Evolutionary conservation across 768 basidiomycete genomes (phyloP).

Genomic region (Ramaria rubella): DNA sequence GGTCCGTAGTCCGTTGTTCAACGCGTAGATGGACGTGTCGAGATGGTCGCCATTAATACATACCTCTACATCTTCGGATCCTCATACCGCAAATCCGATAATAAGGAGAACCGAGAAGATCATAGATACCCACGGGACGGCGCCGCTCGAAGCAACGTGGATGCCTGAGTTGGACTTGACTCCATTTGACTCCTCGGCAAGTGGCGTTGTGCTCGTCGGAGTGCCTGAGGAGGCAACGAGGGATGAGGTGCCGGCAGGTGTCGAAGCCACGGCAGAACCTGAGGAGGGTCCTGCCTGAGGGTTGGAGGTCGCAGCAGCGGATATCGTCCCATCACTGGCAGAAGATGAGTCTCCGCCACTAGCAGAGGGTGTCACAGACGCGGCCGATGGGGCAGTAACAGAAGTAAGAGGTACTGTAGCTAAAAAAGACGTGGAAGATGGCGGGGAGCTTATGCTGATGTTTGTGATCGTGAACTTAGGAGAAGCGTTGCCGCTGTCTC

Average conservation of each 20-base stretch:
- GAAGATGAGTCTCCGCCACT: not conserved
- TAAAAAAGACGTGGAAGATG: conserved; percentile 1
- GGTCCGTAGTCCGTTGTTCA: not conserved
- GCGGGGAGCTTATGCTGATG: conserved; percentile 3
- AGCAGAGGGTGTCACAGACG: not conserved
- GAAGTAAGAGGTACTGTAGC: not conserved
- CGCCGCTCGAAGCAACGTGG: not conserved
- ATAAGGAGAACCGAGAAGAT: not conserved
- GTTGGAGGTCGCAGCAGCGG: not conserved
- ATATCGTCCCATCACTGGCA: not conserved
- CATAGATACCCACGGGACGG: not conserved
- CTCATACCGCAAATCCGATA: not conserved
- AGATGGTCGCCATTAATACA: not conserved
- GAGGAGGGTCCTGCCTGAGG: not conserved
- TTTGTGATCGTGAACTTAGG: conserved; percentile 49
- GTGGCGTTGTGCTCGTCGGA: not conserved
- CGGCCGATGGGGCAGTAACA: not conserved
- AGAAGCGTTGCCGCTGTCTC: conserved; percentile 60
- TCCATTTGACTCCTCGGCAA: not conserved
- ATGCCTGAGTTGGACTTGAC: not conserved
- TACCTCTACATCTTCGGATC: too few species aligned
- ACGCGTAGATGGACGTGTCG: not conserved
- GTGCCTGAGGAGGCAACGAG: not conserved
- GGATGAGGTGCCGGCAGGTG: not conserved
- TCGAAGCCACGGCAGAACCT: not conserved